Conservation (phyloP, 169 alveolate genomes). For the Eimeria falciformis region DNA sequence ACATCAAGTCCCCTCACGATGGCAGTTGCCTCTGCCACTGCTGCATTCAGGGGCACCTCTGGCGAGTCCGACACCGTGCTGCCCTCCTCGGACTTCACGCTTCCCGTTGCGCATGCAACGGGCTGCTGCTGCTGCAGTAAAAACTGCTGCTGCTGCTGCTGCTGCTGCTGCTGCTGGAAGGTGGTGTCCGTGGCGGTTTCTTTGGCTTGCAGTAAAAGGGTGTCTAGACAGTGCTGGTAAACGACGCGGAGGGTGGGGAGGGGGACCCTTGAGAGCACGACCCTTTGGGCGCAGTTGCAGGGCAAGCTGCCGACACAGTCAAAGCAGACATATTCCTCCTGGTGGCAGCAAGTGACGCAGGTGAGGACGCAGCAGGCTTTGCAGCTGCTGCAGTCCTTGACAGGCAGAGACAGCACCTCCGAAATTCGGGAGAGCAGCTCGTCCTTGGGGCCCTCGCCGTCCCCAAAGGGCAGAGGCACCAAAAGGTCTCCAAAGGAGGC, state of each 20-base stretch:
- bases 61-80: conserved; percentile 20
- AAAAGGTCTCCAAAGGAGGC: conserved; percentile 28
- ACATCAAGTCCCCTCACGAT: conserved; percentile 29
- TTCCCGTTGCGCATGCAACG: not conserved
- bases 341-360: conserved; percentile 67
- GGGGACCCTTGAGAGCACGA: conserved; percentile 66
- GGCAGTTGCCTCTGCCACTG: conserved; percentile 59
- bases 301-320: conserved; percentile 33
- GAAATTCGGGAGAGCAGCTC: conserved; percentile 49
- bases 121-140: not conserved
- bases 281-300: conserved; percentile 26
- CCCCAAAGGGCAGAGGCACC: conserved; percentile 13
- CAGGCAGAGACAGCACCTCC: conserved; percentile 59
- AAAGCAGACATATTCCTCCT: conserved; percentile 47
- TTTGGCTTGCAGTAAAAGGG: conserved; percentile 37
- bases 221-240: conserved; percentile 51
- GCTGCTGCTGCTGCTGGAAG: not conserved
- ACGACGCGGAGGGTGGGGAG: conserved; percentile 49
- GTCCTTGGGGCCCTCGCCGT: conserved; percentile 39
- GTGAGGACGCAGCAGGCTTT: conserved; percentile 58
- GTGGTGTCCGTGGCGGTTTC: conserved; percentile 12
- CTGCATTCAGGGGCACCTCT: conserved; percentile 18
- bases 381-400: conserved; percentile 76
- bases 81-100: conserved; percentile 25
- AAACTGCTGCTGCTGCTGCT: conserved; percentile 32